Evolutionary conservation across 129 eudicot genomes (phyloP).

Genomic region (Helichrysum umbraculigerum): DNA sequence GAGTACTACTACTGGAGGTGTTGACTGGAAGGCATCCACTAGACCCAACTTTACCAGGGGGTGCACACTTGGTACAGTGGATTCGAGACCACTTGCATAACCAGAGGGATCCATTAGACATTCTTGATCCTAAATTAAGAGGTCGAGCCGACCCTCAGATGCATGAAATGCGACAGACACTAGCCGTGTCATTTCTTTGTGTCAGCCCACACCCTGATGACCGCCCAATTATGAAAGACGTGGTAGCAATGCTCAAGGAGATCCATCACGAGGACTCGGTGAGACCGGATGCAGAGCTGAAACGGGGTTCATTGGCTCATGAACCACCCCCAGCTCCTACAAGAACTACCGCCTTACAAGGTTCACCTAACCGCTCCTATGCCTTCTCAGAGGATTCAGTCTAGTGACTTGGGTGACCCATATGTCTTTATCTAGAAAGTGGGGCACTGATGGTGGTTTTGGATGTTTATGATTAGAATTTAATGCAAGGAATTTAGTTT

Average conservation of each 20-base stretch:
- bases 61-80: constrained; percentile 90
- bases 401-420: constrained; percentile 22
- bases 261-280: constrained; percentile 61
- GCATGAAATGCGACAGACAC: constrained; percentile 96
- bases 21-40: constrained; percentile 97
- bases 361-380: constrained; percentile 80
- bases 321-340: constrained; percentile 50
- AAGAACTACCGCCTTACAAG: constrained; percentile 52
- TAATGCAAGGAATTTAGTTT: constrained; percentile 30
- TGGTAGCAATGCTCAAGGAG: constrained; percentile 94
- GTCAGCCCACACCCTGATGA: constrained; percentile 73
- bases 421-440: constrained; percentile 19
- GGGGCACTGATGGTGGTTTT: background rate
- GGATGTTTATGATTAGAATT: constrained; percentile 43
- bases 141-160: constrained; percentile 91
- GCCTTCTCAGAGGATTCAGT: constrained; percentile 83
- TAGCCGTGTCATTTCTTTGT: constrained; percentile 89
- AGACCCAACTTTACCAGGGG: constrained; percentile 94
- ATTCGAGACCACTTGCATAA: constrained; percentile 72
- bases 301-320: constrained; percentile 38
- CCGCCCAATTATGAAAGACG: constrained; percentile 93
- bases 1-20: constrained; percentile 85
- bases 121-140: constrained; percentile 81
- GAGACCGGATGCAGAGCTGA: constrained; percentile 52
- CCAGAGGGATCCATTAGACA: constrained; percentile 59